phyloP scores from a whole-genome alignment of 1,284 basidiomycete species.

The Takashimella koratensis region DNA sequence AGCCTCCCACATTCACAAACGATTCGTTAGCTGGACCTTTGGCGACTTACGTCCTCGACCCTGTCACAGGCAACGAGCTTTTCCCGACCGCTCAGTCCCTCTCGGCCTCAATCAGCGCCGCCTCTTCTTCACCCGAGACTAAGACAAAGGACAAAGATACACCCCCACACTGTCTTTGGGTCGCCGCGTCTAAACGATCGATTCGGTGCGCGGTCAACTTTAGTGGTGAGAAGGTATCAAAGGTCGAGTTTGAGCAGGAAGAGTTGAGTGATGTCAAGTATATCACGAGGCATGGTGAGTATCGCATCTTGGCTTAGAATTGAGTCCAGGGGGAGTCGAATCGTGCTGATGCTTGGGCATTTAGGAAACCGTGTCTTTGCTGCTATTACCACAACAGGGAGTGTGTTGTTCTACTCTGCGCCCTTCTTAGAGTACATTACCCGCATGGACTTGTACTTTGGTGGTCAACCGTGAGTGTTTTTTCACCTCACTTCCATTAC shows the following conservation, averaged over 20 bases:
- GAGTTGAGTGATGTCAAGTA: conserved; percentile 58
- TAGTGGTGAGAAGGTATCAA: conserved; percentile 48
- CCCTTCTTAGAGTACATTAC: conserved; percentile 54
- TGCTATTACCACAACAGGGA: conserved; percentile 58
- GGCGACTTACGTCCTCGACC: conserved; percentile 61
- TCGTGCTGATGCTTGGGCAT: conserved; percentile 8
- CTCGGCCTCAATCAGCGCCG: conserved; percentile 29
- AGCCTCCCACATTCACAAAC: conserved; percentile 46
- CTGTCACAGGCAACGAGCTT: conserved; percentile 56
- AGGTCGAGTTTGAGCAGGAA: conserved; percentile 53
- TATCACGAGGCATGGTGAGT: conserved; percentile 60
- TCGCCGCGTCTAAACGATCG: conserved; percentile 41
- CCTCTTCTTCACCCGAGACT: conserved; percentile 17
- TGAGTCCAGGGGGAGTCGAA: no score
- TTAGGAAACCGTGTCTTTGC: conserved; percentile 56
- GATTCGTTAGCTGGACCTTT: conserved; percentile 56
- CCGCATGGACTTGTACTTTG: conserved; percentile 38
- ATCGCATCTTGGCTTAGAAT: not conserved
- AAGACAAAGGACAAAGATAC: conserved; percentile 35
- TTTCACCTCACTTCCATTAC: no score
- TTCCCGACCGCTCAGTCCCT: conserved; percentile 53
- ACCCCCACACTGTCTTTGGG: conserved; percentile 51
- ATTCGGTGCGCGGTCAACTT: conserved; percentile 49
- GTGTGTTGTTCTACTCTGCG: conserved; percentile 63
- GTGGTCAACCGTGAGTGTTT: conserved; percentile 24